These are phyloP conservation scores for Hypoxylon sp. DNA, from an alignment of 2,329 filamentous ascomycete genomes.

Conservation along the genomic window DNA sequence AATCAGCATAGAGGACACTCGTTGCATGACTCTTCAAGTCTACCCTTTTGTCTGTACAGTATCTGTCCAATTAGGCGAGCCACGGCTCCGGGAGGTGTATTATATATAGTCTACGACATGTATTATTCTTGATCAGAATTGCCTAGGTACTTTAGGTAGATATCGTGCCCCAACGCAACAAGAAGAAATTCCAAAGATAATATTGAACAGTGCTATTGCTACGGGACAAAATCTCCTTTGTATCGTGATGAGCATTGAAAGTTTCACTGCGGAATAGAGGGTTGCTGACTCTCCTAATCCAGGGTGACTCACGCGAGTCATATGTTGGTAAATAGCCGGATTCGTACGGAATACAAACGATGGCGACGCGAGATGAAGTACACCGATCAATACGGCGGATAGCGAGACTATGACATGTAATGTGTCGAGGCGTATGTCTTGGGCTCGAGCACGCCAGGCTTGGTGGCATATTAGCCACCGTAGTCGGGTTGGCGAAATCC, in stretches of 20 bases:
- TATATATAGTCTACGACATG: too few relatives aligned
- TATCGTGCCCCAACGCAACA: neutral
- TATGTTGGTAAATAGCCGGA: conserved; percentile 1
- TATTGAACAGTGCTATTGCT: neutral
- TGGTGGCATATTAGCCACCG: conserved; percentile 28
- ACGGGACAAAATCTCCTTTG: neutral
- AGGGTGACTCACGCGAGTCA: conserved; percentile 1
- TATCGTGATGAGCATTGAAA: neutral
- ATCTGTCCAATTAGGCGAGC: neutral
- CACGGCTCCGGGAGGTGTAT: neutral
- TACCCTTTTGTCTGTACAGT: conserved; percentile 10
- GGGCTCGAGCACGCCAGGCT: conserved; percentile 37
- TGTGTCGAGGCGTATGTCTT: conserved; percentile 15
- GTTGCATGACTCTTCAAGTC: neutral
- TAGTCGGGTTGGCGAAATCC: conserved; percentile 12
- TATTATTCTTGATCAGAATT: too few relatives aligned
- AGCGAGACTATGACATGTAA: too few relatives aligned
- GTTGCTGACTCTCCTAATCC: conserved; percentile 17
- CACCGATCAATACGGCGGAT: conserved; percentile 2
- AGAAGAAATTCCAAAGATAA: neutral
- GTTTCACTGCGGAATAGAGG: neutral
- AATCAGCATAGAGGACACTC: conserved; percentile 14
- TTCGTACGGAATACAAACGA: neutral
- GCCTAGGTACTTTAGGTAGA: too few relatives aligned
- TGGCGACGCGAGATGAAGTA: neutral